phyloP scores from a whole-genome alignment of 2,329 filamentous ascomycete genomes.

The Aspergillus udagawae region DNA sequence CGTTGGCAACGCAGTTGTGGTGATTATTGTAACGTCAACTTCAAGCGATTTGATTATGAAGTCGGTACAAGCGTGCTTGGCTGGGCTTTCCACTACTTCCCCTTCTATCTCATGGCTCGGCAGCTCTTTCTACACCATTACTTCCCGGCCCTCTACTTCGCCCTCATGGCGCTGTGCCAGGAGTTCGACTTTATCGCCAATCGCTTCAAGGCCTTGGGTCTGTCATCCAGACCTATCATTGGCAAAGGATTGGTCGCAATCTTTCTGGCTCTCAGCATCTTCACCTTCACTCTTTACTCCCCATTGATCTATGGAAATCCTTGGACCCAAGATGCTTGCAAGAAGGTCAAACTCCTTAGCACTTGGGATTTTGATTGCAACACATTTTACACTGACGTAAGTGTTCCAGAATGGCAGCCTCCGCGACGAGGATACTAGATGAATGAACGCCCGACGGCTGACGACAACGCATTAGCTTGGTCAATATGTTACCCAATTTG shows the following conservation, averaged over 20 bases:
- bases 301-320: slow-evolving; percentile 88
- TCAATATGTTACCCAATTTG: slow-evolving; percentile 35
- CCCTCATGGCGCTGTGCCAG: slow-evolving; percentile 82
- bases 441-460: slow-evolving; percentile 19
- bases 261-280: slow-evolving; percentile 70
- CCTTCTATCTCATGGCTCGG: slow-evolving; percentile 96
- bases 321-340: slow-evolving; percentile 89
- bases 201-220: slow-evolving; percentile 64
- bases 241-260: slow-evolving; percentile 69
- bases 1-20: slow-evolving; percentile 91
- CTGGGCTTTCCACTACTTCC: slow-evolving; percentile 98
- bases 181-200: slow-evolving; percentile 79
- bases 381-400: slow-evolving; percentile 81
- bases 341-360: slow-evolving; percentile 76
- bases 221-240: slow-evolving; percentile 66
- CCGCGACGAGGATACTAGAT: slow-evolving; percentile 25
- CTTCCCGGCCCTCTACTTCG: slow-evolving; percentile 94
- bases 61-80: slow-evolving; percentile 84
- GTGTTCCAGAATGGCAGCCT: slow-evolving; percentile 43
- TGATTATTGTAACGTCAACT: slow-evolving; percentile 75
- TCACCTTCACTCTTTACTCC: slow-evolving; percentile 78
- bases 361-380: slow-evolving; percentile 99
- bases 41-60: slow-evolving; percentile 98
- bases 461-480: slow-evolving; percentile 32
- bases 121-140: slow-evolving; percentile 99